phyloP scores from a whole-genome alignment of 352 stramenopile genomes.

The Phytophthora fragariaefolia region DNA sequence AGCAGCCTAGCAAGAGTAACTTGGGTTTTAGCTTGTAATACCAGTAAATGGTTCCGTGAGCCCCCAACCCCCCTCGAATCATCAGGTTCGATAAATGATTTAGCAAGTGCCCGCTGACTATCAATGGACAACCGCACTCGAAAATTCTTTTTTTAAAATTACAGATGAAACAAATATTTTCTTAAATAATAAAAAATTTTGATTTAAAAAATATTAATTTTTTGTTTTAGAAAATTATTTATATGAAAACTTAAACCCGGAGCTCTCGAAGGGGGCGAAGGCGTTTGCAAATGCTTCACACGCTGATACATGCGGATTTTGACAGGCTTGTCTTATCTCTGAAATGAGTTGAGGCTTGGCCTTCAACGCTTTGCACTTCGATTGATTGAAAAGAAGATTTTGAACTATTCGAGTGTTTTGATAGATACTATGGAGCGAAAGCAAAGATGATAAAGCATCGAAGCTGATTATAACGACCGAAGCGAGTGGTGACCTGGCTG shows the following conservation, averaged over 20 bases:
- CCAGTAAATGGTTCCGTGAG: neutral
- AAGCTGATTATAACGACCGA: conserved; percentile 4
- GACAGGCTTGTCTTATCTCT: neutral
- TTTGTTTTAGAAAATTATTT: no score
- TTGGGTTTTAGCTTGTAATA: neutral
- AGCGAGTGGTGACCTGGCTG: neutral
- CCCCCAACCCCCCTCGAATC: neutral
- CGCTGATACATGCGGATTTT: neutral
- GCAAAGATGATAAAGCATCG: neutral
- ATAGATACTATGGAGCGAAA: neutral
- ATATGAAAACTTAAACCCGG: no score
- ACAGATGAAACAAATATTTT: no score
- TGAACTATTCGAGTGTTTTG: neutral
- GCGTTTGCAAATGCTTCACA: neutral
- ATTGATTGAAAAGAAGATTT: neutral
- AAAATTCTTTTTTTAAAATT: no score
- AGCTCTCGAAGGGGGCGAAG: neutral
- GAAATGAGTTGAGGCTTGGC: neutral
- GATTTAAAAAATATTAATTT: no score
- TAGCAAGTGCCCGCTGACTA: neutral
- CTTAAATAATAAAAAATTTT: no score
- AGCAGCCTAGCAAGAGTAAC: neutral
- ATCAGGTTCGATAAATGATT: neutral
- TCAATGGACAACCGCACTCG: neutral
- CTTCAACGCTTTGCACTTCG: no score